Percentiles rank a stretch among this genome's conserved stretches.
These are phyloP conservation scores for Raddia distichophylla DNA, from an alignment of 176 grass and related monocot genomes.

Conservation along the genomic window DNA sequence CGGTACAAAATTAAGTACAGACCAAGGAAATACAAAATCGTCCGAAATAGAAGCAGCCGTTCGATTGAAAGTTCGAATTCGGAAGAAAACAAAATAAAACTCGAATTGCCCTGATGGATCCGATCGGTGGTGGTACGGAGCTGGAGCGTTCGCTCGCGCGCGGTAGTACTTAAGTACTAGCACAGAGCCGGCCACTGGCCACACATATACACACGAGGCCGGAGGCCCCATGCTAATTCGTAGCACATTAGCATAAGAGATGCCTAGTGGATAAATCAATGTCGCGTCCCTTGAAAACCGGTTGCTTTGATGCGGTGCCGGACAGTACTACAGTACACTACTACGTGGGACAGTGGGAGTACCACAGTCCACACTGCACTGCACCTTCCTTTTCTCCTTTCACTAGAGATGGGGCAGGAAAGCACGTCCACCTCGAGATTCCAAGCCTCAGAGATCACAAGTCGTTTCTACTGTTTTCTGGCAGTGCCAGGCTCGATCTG, in stretches of 20 bases:
- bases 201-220: background rate
- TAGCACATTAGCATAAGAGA: background rate
- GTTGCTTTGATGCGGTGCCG: background rate
- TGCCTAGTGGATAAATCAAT: background rate
- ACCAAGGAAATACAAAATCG: background rate
- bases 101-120: background rate
- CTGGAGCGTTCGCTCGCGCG: background rate
- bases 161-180: background rate
- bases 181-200: background rate
- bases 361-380: background rate
- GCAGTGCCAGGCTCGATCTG: background rate
- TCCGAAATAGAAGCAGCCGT: background rate
- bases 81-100: background rate
- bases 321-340: background rate
- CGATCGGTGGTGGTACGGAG: background rate
- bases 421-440: background rate
- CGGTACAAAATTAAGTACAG: background rate
- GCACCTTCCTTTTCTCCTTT: background rate
- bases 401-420: background rate
- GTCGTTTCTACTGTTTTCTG: background rate
- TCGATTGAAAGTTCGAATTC: too few relatives aligned
- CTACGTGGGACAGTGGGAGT: background rate
- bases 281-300: constrained; percentile 10
- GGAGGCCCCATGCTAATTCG: background rate
- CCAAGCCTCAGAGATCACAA: background rate